Conservation (phyloP, 768 basidiomycete species). For the Pulveroboletus sp. region DNA sequence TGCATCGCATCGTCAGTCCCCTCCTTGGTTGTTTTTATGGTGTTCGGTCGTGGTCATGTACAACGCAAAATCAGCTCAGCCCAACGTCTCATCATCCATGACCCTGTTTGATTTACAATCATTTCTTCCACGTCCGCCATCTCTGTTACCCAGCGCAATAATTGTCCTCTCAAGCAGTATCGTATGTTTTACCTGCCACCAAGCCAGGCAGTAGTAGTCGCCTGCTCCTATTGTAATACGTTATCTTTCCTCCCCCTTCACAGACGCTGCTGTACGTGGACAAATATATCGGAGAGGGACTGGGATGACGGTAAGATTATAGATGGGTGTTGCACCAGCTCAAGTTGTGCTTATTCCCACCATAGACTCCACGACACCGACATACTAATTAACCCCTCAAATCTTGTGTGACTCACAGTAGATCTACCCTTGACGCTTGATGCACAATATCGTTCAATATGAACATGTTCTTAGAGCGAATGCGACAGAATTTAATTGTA, state of each 20-base stretch:
- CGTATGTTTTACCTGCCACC: constrained; percentile 26
- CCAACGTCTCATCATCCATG: constrained; percentile 26
- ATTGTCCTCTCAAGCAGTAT: constrained; percentile 30
- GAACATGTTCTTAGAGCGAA: constrained; percentile 6
- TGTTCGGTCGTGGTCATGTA: constrained; percentile 37
- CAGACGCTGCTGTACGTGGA: constrained; percentile 10
- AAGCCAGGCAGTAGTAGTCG: constrained; percentile 14
- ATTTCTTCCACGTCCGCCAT: constrained; percentile 18
- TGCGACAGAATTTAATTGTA: constrained; percentile 11
- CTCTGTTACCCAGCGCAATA: constrained; percentile 29
- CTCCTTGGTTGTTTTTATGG: constrained; percentile 36
- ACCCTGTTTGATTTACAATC: constrained; percentile 26
- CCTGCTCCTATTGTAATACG: constrained; percentile 21
- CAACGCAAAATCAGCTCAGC: constrained; percentile 31
- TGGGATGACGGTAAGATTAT: constrained; percentile 13
- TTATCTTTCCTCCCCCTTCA: constrained; percentile 10
- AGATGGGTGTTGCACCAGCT: not conserved
- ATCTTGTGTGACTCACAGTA: constrained; percentile 13
- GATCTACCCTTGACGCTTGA: constrained; percentile 7
- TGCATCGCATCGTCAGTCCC: constrained; percentile 19
- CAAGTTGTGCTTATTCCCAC: not conserved
- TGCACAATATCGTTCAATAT: constrained; percentile 1
- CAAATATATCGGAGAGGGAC: not conserved
- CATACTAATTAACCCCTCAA: constrained; percentile 2
- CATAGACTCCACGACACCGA: not conserved